Conservation (phyloP, 129 eudicot species). For the Flaveria ramosissima region DNA sequence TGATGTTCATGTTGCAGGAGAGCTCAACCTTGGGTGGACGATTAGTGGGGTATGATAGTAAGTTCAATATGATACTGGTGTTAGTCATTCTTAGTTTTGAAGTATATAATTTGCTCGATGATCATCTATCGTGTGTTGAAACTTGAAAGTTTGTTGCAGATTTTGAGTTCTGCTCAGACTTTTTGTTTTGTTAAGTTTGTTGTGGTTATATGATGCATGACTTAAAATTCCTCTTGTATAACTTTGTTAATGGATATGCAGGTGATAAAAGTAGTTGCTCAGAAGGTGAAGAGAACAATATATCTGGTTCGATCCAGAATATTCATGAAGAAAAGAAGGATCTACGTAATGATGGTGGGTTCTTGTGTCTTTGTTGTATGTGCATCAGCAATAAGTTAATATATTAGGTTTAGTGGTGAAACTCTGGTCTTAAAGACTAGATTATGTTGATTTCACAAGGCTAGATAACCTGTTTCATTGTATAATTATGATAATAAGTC, state of each 20-base stretch:
- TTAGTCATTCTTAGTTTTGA: no score
- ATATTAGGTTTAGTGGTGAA: background rate
- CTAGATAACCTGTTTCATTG: background rate
- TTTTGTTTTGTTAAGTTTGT: background rate
- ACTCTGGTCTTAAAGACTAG: conserved; percentile 37
- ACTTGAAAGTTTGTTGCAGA: no score
- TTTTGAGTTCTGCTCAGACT: no score
- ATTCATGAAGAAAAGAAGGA: background rate
- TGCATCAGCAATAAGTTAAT: background rate
- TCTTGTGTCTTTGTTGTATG: background rate
- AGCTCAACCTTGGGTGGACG: conserved; percentile 18
- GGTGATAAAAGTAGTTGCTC: conserved; percentile 15
- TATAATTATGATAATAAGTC: background rate
- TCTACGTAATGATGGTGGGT: background rate
- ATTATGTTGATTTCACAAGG: conserved; percentile 21
- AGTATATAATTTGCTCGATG: no score
- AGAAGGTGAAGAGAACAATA: background rate
- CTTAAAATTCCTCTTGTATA: background rate
- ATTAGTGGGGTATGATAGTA: conserved; percentile 81
- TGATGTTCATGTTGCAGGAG: conserved; percentile 39
- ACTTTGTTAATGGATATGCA: background rate
- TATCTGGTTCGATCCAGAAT: background rate
- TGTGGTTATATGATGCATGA: background rate
- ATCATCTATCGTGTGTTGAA: no score
- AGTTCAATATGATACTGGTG: conserved; percentile 26